phyloP scores from a whole-genome alignment of 768 basidiomycete species.

The Suillus tomentosus region DNA sequence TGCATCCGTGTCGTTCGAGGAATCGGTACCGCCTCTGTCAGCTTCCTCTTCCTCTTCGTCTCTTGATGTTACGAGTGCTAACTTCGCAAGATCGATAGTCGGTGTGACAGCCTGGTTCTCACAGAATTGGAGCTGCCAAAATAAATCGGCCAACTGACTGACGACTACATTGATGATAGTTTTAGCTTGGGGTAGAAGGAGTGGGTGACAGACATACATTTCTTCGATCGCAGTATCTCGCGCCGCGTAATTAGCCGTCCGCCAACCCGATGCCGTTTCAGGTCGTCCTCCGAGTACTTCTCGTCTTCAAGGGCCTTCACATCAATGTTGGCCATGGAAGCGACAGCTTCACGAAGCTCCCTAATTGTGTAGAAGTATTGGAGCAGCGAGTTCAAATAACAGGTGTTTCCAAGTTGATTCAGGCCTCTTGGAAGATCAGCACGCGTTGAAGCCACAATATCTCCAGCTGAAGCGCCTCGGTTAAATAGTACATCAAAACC shows the following conservation, averaged over 20 bases:
- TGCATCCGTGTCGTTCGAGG: conserved; percentile 86
- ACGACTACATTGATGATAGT: conserved; percentile 57
- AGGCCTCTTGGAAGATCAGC: conserved; percentile 81
- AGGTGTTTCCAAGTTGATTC: conserved; percentile 88
- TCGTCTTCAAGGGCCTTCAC: conserved; percentile 63
- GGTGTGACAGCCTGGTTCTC: conserved; percentile 75
- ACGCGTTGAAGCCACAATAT: conserved; percentile 50
- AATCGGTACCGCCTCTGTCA: conserved; percentile 72
- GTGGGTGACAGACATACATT: conserved; percentile 55
- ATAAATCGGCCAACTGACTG: conserved; percentile 74
- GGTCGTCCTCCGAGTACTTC: conserved; percentile 77
- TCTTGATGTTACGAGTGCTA: conserved; percentile 86
- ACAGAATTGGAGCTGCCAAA: conserved; percentile 71
- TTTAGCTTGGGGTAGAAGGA: conserved; percentile 14
- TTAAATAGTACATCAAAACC: conserved; percentile 8
- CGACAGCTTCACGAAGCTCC: conserved; percentile 78
- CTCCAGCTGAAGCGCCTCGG: conserved; percentile 55
- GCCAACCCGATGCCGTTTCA: conserved; percentile 84
- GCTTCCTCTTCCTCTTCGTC: conserved; percentile 87
- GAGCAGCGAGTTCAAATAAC: conserved; percentile 80
- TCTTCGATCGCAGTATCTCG: conserved; percentile 82
- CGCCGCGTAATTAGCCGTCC: conserved; percentile 79
- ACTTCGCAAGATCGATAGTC: conserved; percentile 83
- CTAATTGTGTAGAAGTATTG: conserved; percentile 97
- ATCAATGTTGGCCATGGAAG: conserved; percentile 55